Evolutionary conservation across 225 moss, liverwort and hornwort genomes (phyloP).

Genomic region (Sphagnum contortum): DNA sequence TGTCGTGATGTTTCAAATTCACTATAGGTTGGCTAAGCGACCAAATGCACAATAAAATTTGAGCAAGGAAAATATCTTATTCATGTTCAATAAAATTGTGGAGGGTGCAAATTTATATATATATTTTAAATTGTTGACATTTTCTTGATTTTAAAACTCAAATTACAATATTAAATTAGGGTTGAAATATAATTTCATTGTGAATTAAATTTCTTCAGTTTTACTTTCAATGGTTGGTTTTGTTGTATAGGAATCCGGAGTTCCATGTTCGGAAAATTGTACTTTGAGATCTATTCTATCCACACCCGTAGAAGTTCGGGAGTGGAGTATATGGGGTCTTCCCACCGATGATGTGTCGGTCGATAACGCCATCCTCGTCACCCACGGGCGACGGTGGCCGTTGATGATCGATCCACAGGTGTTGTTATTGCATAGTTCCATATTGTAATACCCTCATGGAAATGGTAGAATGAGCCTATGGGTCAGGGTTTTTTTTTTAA

Average conservation of each 20-base stretch:
- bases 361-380: constrained; percentile 85
- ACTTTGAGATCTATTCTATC: constrained; percentile 61
- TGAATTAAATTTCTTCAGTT: not conserved
- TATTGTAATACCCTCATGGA: too few relatives aligned
- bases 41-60: too few relatives aligned
- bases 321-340: constrained; percentile 97
- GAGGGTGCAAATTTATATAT: too few relatives aligned
- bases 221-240: not conserved
- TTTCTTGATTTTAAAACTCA: not conserved
- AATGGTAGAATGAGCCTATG: too few relatives aligned
- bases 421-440: too few relatives aligned
- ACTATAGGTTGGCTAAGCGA: too few relatives aligned
- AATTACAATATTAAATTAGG: not conserved
- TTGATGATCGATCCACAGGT: constrained; percentile 95
- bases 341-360: constrained; percentile 82
- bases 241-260: constrained; percentile 34
- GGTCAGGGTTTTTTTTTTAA: too few relatives aligned
- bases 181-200: not conserved
- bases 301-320: constrained; percentile 72
- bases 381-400: constrained; percentile 71
- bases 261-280: constrained; percentile 71
- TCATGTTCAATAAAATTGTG: too few relatives aligned
- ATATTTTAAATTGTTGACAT: too few relatives aligned
- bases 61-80: too few relatives aligned
- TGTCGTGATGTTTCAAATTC: too few relatives aligned